A percentile compares a stretch with the other conserved stretches of the same genome.
phyloP scores from a whole-genome alignment of 169 alveolate genomes.

The Plasmodium coatneyi region DNA sequence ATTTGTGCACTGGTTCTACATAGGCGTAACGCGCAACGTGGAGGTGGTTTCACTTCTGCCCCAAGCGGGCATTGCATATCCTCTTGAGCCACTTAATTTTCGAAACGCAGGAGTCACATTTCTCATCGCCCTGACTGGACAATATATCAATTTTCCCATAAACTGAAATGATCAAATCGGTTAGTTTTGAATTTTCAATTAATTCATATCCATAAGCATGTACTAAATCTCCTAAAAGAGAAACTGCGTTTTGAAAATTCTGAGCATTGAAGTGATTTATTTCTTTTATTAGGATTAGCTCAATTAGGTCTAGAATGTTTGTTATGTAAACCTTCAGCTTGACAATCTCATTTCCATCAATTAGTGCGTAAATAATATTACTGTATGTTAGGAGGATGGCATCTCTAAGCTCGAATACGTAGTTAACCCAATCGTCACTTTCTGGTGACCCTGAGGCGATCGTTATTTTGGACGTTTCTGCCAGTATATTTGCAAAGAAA shows the following conservation, averaged over 20 bases:
- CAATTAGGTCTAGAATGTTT: constrained; percentile 87
- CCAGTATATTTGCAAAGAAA: constrained; percentile 85
- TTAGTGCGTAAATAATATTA: constrained; percentile 91
- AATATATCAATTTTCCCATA: constrained; percentile 74
- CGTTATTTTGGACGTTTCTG: constrained; percentile 90
- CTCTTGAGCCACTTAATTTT: constrained; percentile 75
- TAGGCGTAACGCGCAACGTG: not conserved
- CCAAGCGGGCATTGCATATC: constrained; percentile 61
- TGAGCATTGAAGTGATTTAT: constrained; percentile 75
- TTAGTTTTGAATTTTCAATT: constrained; percentile 62
- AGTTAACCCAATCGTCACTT: constrained; percentile 93
- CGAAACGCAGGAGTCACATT: constrained; percentile 72
- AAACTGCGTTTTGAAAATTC: constrained; percentile 73
- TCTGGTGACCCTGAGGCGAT: constrained; percentile 90
- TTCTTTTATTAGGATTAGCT: constrained; percentile 81
- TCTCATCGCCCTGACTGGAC: constrained; percentile 75
- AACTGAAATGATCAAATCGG: constrained; percentile 72
- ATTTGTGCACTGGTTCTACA: not conserved
- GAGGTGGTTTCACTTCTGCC: constrained; percentile 21
- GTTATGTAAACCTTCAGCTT: constrained; percentile 86
- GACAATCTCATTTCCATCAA: constrained; percentile 86
- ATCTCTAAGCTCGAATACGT: constrained; percentile 91
- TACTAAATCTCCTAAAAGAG: constrained; percentile 67
- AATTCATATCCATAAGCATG: constrained; percentile 76
- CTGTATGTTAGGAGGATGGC: constrained; percentile 90